Conservation (phyloP, 2,329 filamentous ascomycete species). For the Trichoderma atroviride region DNA sequence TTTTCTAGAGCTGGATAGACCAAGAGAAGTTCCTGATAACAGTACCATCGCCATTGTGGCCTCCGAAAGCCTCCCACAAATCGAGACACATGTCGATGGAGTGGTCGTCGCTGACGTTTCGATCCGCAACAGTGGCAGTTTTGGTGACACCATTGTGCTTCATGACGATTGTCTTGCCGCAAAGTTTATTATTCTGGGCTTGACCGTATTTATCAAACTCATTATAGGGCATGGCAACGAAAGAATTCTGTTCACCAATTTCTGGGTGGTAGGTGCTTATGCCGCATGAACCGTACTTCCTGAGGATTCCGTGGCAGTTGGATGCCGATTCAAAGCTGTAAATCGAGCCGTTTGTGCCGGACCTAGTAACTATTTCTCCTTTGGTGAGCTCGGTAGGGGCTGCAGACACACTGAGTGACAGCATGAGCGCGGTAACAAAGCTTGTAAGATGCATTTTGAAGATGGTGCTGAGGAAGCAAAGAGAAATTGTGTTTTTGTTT, state of each 20-base stretch:
- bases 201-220: constrained; percentile 18
- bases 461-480: too few relatives aligned
- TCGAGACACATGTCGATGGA: constrained; percentile 28
- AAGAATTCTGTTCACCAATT: constrained; percentile 11
- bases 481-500: too few relatives aligned
- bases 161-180: constrained; percentile 28
- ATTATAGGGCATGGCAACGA: constrained; percentile 20
- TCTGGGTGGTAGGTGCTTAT: constrained; percentile 27
- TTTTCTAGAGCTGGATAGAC: neutral
- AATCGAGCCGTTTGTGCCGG: constrained; percentile 22
- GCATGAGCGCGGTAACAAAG: neutral
- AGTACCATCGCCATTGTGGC: constrained; percentile 20
- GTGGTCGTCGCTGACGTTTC: constrained; percentile 25
- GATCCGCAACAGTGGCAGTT: constrained; percentile 24
- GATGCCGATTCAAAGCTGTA: constrained; percentile 23
- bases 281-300: constrained; percentile 24
- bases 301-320: constrained; percentile 15
- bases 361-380: constrained; percentile 5
- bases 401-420: constrained; percentile 20
- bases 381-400: constrained; percentile 1
- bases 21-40: constrained; percentile 25
- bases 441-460: constrained; percentile 21
- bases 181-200: constrained; percentile 25
- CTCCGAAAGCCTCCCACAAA: constrained; percentile 27
- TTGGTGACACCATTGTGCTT: constrained; percentile 26